phyloP scores from a whole-genome alignment of 2,329 filamentous ascomycete species.

The Sphaerulina vaccinii region DNA sequence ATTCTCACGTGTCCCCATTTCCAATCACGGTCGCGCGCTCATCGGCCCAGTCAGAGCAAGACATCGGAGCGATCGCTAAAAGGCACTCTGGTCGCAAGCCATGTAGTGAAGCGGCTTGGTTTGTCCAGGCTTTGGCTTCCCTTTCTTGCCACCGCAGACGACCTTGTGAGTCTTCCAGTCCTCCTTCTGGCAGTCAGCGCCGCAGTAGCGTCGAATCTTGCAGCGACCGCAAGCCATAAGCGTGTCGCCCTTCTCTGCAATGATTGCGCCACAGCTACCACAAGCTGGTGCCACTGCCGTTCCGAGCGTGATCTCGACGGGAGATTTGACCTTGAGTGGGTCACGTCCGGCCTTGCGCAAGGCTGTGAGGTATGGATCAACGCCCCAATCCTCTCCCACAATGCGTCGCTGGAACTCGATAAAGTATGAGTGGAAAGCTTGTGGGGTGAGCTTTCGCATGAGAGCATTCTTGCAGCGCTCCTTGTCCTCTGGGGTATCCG shows the following conservation, averaged over 20 bases:
- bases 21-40: too few species aligned
- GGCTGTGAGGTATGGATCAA: not conserved
- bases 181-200: slow-evolving; percentile 52
- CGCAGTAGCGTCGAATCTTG: slow-evolving; percentile 48
- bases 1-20: too few species aligned
- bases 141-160: slow-evolving; percentile 21
- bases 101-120: not conserved
- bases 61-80: too few species aligned
- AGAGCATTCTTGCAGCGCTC: not conserved
- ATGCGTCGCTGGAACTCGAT: not conserved
- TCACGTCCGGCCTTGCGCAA: not conserved
- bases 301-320: not conserved
- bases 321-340: not conserved
- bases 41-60: too few species aligned
- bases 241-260: not conserved
- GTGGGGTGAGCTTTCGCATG: not conserved
- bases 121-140: not conserved
- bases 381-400: not conserved
- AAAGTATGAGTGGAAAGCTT: not conserved
- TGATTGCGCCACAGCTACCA: not conserved
- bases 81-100: too few species aligned
- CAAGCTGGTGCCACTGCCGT: not conserved
- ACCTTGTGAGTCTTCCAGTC: slow-evolving; percentile 55
- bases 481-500: not conserved
- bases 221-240: slow-evolving; percentile 10